Percentiles rank a stretch among this genome's conserved stretches.
Evolutionary conservation across 768 basidiomycete genomes (phyloP).

Genomic region (Suillus decipiens): DNA sequence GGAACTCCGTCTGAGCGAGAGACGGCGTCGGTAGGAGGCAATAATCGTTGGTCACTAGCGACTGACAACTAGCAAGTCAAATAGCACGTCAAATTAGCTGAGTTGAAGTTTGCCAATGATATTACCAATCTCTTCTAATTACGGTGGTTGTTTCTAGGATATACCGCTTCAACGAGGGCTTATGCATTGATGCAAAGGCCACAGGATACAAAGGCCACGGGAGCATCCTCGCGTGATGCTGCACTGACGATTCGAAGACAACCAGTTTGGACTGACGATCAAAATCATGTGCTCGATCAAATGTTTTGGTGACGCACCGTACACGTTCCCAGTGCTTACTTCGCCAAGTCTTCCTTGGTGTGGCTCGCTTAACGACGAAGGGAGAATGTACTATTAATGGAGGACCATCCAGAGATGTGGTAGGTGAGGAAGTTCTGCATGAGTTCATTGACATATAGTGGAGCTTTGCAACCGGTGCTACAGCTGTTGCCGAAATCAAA

Average conservation of each 20-base stretch:
- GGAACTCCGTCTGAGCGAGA: constrained; percentile 1
- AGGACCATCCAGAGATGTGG: background rate
- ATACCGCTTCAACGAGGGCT: background rate
- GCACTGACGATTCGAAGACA: background rate
- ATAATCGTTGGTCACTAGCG: background rate
- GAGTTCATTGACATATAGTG: background rate
- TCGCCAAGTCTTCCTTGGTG: background rate
- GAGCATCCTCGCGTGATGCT: background rate
- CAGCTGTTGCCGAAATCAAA: background rate
- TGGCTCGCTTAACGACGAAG: background rate
- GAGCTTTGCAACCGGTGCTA: background rate
- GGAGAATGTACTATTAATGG: background rate
- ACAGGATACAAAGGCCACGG: too few species aligned
- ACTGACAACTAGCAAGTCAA: background rate
- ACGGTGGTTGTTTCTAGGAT: background rate
- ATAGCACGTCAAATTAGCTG: background rate
- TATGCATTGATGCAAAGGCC: background rate
- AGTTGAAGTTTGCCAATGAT: background rate
- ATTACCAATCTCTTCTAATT: background rate
- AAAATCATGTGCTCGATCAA: too few species aligned
- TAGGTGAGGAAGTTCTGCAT: background rate
- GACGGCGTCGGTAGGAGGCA: background rate
- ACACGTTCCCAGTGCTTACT: background rate
- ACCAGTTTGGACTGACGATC: too few species aligned
- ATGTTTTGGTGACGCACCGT: background rate